These are phyloP conservation scores for Nothopassalora personata DNA, from an alignment of 2,329 filamentous ascomycete genomes.

Conservation along the genomic window DNA sequence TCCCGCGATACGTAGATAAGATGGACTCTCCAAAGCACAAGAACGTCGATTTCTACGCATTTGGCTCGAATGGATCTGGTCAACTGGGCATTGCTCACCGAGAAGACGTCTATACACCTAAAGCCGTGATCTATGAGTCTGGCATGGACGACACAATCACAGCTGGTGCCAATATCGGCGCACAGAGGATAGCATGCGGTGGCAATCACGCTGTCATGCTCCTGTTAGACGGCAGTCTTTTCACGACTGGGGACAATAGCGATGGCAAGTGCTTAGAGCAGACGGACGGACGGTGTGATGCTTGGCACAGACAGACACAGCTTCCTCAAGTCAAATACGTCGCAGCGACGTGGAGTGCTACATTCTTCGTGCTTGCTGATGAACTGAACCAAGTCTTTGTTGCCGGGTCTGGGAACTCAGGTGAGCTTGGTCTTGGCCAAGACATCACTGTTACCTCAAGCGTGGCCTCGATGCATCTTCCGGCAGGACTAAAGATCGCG, in stretches of 20 bases:
- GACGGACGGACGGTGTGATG: neutral
- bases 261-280: constrained; percentile 39
- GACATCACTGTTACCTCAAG: constrained; percentile 20
- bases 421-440: constrained; percentile 63
- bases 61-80: constrained; percentile 50
- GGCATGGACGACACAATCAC: neutral
- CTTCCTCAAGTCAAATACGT: neutral
- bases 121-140: constrained; percentile 5
- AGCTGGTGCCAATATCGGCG: constrained; percentile 13
- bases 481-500: constrained; percentile 51
- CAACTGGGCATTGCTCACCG: constrained; percentile 47
- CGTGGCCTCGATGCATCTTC: neutral
- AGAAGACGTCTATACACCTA: constrained; percentile 37
- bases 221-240: constrained; percentile 54
- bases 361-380: constrained; percentile 54
- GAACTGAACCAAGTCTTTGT: constrained; percentile 49
- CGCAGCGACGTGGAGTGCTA: constrained; percentile 75
- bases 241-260: constrained; percentile 59
- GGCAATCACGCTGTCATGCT: constrained; percentile 84
- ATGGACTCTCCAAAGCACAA: neutral
- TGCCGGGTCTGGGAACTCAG: constrained; percentile 63
- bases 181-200: constrained; percentile 53
- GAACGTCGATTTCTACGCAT: constrained; percentile 19
- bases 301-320: neutral
- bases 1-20: neutral